Conservation (phyloP, 768 basidiomycete genomes). For the Termitomyces sp. region DNA sequence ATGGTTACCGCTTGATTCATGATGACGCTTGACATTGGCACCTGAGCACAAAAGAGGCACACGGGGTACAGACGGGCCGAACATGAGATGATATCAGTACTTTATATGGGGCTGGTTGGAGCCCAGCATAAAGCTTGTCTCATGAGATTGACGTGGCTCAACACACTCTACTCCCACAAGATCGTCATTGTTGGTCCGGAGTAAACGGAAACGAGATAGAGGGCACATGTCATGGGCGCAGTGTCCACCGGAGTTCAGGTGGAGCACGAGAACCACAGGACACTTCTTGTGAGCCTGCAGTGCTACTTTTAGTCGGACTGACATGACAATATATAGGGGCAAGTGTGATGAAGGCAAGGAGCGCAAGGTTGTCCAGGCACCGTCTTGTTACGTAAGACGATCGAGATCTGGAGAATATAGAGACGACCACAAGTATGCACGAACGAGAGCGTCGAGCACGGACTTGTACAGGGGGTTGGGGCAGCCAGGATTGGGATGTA, state of each 20-base stretch:
- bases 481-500: neutral
- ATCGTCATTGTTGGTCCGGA: neutral
- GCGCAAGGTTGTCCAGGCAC: constrained; percentile 7
- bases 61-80: neutral
- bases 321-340: neutral
- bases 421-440: neutral
- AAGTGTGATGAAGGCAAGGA: neutral
- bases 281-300: neutral
- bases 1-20: too few relatives aligned
- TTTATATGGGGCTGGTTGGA: neutral
- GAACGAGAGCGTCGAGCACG: too few relatives aligned
- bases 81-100: neutral
- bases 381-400: constrained; percentile 6
- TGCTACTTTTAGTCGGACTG: neutral
- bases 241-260: neutral
- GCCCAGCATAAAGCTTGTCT: neutral
- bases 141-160: neutral
- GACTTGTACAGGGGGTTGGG: neutral
- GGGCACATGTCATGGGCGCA: neutral
- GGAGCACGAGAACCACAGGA: neutral
- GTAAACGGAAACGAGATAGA: neutral
- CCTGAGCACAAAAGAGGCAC: neutral
- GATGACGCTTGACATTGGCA: too few relatives aligned
- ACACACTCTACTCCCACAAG: neutral
- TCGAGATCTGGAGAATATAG: constrained; percentile 9